Conservation (phyloP, 2,329 filamentous ascomycete genomes). For the Colletotrichum acutatum region DNA sequence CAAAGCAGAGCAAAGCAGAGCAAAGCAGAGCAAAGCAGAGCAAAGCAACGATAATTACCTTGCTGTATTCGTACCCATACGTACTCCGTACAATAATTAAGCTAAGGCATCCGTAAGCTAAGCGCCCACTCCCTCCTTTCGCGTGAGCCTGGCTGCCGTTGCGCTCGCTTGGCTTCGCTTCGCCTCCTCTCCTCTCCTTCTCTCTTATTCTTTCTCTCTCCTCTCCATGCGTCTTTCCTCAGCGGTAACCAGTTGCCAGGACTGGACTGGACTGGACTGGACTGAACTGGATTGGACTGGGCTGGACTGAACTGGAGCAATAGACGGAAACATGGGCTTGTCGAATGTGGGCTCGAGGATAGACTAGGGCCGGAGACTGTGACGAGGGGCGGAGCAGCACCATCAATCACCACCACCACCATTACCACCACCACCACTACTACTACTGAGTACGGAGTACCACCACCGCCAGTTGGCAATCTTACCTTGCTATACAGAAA, state of each 20-base stretch:
- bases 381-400: neutral
- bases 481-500: too few species aligned
- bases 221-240: neutral
- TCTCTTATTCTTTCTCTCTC: neutral
- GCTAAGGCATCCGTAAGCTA: slow-evolving; percentile 6
- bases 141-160: neutral
- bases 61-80: neutral
- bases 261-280: neutral
- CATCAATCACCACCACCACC: too few species aligned
- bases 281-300: neutral
- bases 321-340: neutral
- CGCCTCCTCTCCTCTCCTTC: neutral
- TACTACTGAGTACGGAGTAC: too few species aligned
- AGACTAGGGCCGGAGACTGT: neutral
- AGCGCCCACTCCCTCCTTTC: slow-evolving; percentile 12
- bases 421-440: neutral
- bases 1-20: neutral
- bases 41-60: neutral
- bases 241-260: neutral
- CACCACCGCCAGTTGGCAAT: neutral
- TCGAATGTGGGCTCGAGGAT: neutral
- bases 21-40: slow-evolving; percentile 1
- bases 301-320: neutral
- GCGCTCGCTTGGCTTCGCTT: neutral
- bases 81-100: slow-evolving; percentile 6